phyloP scores from a whole-genome alignment of 139 green algal species.

The Closterium sp. region DNA sequence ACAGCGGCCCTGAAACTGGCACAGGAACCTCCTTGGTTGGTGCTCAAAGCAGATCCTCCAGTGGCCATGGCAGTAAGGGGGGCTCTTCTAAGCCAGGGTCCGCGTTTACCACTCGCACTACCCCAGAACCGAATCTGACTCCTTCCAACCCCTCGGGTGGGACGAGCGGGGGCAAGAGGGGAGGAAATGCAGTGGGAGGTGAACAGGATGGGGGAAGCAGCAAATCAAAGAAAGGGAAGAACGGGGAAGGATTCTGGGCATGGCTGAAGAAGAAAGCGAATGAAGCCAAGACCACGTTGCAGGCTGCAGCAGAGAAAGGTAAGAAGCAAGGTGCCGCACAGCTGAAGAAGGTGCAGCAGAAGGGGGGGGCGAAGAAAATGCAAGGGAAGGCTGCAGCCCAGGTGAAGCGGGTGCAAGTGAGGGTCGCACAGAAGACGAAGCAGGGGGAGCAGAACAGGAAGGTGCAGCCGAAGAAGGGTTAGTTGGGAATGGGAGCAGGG shows the following conservation, averaged over 20 bases:
- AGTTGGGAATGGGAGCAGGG: too few relatives aligned
- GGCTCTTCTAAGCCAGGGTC: neutral
- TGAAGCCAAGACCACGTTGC: neutral
- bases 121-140: neutral
- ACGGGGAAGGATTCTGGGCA: neutral
- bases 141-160: too few relatives aligned
- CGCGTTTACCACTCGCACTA: neutral
- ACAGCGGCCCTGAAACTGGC: neutral
- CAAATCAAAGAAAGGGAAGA: neutral
- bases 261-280: neutral
- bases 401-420: neutral
- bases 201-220: neutral
- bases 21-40: too few relatives aligned
- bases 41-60: too few relatives aligned
- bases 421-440: neutral
- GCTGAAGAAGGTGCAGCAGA: neutral
- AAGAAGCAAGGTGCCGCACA: neutral
- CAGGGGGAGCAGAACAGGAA: too few relatives aligned
- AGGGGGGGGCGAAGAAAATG: neutral
- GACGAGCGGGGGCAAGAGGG: too few relatives aligned
- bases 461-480: too few relatives aligned
- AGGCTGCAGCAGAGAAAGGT: neutral
- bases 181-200: too few relatives aligned
- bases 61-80: neutral
- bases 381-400: neutral